A percentile compares a stretch with the other conserved stretches of the same genome.
These are phyloP conservation scores for Eucalyptus pauciflora DNA, from an alignment of 345 rosid species.

Conservation along the genomic window DNA sequence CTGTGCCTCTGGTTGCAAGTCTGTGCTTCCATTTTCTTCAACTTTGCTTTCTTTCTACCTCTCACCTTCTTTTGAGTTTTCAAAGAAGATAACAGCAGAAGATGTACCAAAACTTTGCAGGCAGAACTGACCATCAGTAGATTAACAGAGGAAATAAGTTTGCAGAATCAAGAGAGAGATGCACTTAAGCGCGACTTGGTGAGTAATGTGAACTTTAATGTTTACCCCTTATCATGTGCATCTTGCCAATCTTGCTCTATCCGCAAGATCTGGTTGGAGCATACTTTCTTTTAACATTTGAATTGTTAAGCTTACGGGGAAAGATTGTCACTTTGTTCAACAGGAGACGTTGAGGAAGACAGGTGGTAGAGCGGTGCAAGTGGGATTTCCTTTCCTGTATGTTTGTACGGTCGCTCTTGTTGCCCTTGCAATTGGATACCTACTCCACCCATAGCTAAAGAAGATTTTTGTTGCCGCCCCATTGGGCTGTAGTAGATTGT, in stretches of 20 bases:
- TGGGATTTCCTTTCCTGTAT: constrained; percentile 35
- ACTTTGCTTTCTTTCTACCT: neutral
- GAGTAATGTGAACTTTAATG: neutral
- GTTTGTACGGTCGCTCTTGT: constrained; percentile 25
- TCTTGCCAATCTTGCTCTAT: neutral
- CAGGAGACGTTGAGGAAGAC: constrained; percentile 24
- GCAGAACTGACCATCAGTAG: constrained; percentile 25
- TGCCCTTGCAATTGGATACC: constrained; percentile 22
- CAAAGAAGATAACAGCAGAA: neutral
- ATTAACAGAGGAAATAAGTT: constrained; percentile 26
- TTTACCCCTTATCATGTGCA: neutral
- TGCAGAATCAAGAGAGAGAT: constrained; percentile 16
- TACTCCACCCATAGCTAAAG: constrained; percentile 6
- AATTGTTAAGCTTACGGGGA: neutral
- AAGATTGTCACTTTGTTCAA: neutral
- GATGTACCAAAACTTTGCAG: constrained; percentile 1
- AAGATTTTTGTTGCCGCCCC: neutral
- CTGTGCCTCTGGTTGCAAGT: neutral
- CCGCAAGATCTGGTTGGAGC: neutral
- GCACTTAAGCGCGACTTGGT: constrained; percentile 23
- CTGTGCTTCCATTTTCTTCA: neutral
- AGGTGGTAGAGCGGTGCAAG: constrained; percentile 4
- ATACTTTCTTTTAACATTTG: neutral
- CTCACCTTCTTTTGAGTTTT: neutral
- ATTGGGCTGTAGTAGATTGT: neutral